Base-by-base conservation (phyloP, 768 basidiomycete genomes). In the Daedaleopsis sinensis region DNA sequence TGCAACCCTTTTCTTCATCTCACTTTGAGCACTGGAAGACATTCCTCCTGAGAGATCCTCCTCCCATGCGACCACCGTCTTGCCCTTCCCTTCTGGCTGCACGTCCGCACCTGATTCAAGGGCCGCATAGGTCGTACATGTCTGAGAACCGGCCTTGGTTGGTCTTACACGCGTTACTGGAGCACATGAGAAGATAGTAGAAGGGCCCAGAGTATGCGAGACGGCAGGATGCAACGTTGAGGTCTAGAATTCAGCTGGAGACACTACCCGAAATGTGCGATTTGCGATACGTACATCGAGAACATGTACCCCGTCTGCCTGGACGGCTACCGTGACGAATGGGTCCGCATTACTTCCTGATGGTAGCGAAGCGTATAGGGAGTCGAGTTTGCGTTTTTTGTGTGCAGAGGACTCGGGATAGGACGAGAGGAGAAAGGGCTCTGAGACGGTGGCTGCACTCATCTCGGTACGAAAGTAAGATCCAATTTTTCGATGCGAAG, bases 221-320 rank as follows among this genome's bases (percentile, higher is more conserved):
- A 83, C 78, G 1, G 87, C 78, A 1, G 90, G 81, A 63, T 90
- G 89, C 4, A 89, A 76, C 44, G 82, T 83, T 35, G 84, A 80
- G 23, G 87, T 77, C 89, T 91, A 63, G n/a, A 10, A 55, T 18
- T 38, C 27, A 46, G 11, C 44, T 10, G 56, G 0, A 39, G 32
- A 9, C 13, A 3, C 53, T 53, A 44, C 4, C 7, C 3, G 11
- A 23, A 1, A 55, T 32, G 37, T n/a, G 23, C 16, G 21, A 15
- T 9, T 16, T 19, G 5, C 24, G 8, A 36, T 19, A 78, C 82
- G 67, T 69, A 92, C 91, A 71, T 93, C 88, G 59, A 90, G 72
- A 48, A 93, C 71, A 73, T 93, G 90, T 42, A 93, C 76, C 35
- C 91, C 91, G 58, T 93, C 90, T 63, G 81, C 82, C 62, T 91